A percentile compares a stretch with the other conserved stretches of the same genome.
These are phyloP conservation scores for Dipodascus albidus DNA, from an alignment of 805 yeast genomes.

Conservation along the genomic window DNA sequence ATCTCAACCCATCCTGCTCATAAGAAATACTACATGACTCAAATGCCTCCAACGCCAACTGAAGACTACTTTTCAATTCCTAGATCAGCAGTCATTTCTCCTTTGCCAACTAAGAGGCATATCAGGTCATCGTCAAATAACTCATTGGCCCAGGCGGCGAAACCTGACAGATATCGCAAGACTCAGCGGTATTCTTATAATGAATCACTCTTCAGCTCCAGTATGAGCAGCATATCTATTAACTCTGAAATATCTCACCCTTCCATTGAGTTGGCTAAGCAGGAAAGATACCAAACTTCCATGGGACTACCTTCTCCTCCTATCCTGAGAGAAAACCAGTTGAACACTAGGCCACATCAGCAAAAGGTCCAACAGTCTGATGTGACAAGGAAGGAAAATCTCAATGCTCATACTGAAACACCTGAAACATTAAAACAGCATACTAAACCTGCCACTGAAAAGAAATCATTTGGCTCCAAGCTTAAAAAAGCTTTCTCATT, in stretches of 20 bases:
- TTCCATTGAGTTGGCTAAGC: not conserved
- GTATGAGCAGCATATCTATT: not conserved
- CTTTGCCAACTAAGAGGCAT: not conserved
- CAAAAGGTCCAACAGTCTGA: not conserved
- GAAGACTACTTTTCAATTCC: not conserved
- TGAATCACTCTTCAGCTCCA: not conserved
- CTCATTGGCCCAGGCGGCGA: not conserved
- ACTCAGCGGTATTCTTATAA: not conserved
- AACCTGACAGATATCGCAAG: not conserved
- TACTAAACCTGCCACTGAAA: conserved; percentile 1
- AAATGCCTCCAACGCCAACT: not conserved
- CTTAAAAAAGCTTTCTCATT: conserved; percentile 14
- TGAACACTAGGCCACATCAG: not conserved
- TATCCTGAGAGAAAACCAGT: not conserved
- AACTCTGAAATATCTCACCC: not conserved
- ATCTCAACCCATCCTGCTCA: no score
- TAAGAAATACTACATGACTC: not conserved
- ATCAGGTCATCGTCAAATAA: not conserved
- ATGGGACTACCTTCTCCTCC: not conserved
- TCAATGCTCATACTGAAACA: not conserved
- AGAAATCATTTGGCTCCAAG: conserved; percentile 9
- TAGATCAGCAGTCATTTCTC: not conserved
- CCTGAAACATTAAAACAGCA: no score
- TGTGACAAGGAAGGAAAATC: no score
- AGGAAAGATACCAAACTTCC: no score